phyloP scores from a whole-genome alignment of 805 yeast species.

The Yarrowia keelungensis region DNA sequence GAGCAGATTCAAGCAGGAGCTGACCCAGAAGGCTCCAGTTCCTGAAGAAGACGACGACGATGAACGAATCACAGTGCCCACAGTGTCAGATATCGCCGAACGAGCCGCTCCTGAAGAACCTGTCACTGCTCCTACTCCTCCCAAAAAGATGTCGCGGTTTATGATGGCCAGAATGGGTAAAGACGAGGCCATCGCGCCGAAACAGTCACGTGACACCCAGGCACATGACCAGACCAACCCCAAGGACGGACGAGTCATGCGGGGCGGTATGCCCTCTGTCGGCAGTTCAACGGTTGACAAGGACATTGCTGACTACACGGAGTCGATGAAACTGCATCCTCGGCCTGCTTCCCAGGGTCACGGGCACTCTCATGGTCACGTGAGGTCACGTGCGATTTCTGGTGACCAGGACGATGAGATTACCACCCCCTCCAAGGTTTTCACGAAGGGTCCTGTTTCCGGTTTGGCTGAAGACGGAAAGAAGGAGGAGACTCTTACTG shows the following conservation, averaged over 20 bases:
- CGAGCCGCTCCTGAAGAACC: not conserved
- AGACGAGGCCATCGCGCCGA: not conserved
- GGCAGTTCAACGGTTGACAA: not conserved
- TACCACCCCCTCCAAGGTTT: not conserved
- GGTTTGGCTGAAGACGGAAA: constrained; percentile 2
- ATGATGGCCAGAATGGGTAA: constrained; percentile 25
- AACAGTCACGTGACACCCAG: constrained; percentile 5
- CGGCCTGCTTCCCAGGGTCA: constrained; percentile 11
- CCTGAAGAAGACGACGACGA: constrained; percentile 10
- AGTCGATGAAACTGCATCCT: constrained; percentile 12
- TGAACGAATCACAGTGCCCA: not conserved
- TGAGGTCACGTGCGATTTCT: constrained; percentile 13
- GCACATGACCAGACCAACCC: constrained; percentile 28
- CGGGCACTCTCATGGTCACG: constrained; percentile 16
- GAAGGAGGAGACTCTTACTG: not conserved
- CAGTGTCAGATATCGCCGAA: constrained; percentile 20
- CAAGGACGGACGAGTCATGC: not conserved
- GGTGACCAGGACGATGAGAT: not conserved
- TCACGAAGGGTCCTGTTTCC: not conserved
- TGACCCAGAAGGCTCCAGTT: not conserved
- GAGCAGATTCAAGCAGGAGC: constrained; percentile 28
- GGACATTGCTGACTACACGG: not conserved
- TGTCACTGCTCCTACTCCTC: not conserved
- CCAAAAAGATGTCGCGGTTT: constrained; percentile 24
- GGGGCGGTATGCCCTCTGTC: constrained; percentile 2